Evolutionary conservation across 257 asterid species (phyloP).

Genomic region (Nicotiana sylvestris): DNA sequence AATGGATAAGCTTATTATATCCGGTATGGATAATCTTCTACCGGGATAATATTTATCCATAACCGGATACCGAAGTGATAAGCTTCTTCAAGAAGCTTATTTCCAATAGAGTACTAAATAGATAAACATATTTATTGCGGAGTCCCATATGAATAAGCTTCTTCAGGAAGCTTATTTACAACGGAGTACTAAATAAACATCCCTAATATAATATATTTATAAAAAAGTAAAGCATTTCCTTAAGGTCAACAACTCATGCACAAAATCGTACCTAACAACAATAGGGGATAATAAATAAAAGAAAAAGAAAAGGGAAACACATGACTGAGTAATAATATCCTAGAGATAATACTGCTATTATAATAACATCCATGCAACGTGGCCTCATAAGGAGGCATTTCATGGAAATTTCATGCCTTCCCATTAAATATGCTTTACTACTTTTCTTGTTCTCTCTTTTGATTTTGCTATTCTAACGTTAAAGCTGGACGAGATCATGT

Average conservation of each 20-base stretch:
- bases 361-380: not conserved
- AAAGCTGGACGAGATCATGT: not conserved
- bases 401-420: conserved; percentile 5
- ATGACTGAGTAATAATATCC: not conserved
- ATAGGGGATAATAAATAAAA: not conserved
- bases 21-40: too few species aligned
- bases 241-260: not conserved
- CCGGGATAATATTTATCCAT: too few species aligned
- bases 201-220: too few species aligned
- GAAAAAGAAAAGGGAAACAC: not conserved
- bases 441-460: not conserved
- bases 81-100: too few species aligned
- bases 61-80: too few species aligned
- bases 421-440: not conserved
- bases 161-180: too few species aligned
- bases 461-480: conserved; percentile 7
- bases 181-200: too few species aligned
- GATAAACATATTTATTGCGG: too few species aligned
- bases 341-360: not conserved
- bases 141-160: too few species aligned
- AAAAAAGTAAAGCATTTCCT: not conserved
- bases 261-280: not conserved
- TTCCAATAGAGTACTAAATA: too few species aligned
- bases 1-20: too few species aligned
- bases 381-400: not conserved